These are phyloP conservation scores for Tuber melanosporum DNA, from an alignment of 495 filamentous ascomycete genomes.

Conservation along the genomic window DNA sequence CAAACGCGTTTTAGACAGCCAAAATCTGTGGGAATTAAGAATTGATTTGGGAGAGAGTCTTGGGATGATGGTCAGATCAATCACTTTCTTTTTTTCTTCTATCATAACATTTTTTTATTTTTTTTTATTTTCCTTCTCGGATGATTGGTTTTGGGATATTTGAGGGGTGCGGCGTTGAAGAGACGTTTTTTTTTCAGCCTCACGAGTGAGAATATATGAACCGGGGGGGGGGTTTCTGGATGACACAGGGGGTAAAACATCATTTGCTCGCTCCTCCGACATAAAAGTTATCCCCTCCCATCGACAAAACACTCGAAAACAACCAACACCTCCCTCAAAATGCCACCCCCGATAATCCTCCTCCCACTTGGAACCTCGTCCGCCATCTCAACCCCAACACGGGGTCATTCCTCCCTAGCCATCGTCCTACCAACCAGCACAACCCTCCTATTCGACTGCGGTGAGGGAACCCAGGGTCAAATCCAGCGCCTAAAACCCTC, in stretches of 20 bases:
- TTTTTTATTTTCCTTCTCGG: background rate
- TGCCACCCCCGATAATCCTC: slow-evolving; percentile 28
- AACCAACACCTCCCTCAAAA: slow-evolving; percentile 1
- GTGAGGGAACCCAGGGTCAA: slow-evolving; percentile 37
- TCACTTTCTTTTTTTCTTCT: background rate
- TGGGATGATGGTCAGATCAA: background rate
- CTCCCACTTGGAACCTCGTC: slow-evolving; percentile 37
- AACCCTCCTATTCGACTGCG: slow-evolving; percentile 32
- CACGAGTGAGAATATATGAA: background rate
- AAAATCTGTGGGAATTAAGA: background rate
- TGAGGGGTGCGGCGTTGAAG: background rate
- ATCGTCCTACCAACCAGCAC: slow-evolving; percentile 33
- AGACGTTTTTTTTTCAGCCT: background rate
- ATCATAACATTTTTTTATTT: background rate
- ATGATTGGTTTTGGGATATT: background rate
- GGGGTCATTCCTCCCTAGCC: slow-evolving; percentile 36
- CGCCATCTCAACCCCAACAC: slow-evolving; percentile 27
- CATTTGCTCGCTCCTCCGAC: background rate
- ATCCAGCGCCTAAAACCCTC: slow-evolving; percentile 23
- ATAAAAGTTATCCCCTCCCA: background rate
- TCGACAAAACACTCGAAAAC: background rate
- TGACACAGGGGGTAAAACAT: background rate
- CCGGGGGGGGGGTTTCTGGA: background rate
- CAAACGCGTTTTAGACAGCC: background rate
- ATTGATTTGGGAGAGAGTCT: background rate